phyloP scores from a whole-genome alignment of 345 rosid genomes.

The Crucihimalaya himalaica region DNA sequence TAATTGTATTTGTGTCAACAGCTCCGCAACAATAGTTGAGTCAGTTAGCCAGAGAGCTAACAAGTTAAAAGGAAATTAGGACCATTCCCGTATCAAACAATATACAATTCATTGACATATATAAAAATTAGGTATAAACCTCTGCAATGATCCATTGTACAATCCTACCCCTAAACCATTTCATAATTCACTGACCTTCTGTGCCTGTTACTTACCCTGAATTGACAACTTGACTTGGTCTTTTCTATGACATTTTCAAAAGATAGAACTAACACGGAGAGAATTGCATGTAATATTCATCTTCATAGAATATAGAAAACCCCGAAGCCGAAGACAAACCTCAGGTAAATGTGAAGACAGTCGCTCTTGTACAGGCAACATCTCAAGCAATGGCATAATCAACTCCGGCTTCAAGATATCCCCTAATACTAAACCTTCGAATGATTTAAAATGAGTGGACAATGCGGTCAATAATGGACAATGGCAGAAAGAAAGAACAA shows the following conservation, averaged over 20 bases:
- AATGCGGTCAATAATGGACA: constrained; percentile 1
- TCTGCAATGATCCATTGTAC: background rate
- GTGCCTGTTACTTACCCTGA: background rate
- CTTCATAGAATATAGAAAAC: background rate
- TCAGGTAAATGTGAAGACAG: constrained; percentile 81
- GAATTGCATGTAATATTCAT: background rate
- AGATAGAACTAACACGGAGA: background rate
- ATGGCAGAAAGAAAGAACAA: background rate
- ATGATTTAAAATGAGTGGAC: constrained; percentile 15
- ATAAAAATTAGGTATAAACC: background rate
- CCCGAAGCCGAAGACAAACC: constrained; percentile 46
- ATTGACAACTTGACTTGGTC: background rate
- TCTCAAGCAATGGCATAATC: constrained; percentile 85
- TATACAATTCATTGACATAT: background rate
- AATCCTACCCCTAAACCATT: constrained; percentile 16
- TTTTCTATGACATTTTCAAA: constrained; percentile 20
- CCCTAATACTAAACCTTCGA: constrained; percentile 73
- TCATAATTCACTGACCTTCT: background rate
- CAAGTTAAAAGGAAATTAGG: background rate
- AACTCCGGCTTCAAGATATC: constrained; percentile 90
- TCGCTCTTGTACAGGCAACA: constrained; percentile 63
- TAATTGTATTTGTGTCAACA: background rate
- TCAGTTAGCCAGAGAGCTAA: background rate
- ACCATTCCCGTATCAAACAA: background rate
- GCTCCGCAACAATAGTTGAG: constrained; percentile 8